Conservation (phyloP, 257 asterid genomes). For the Solanum chmielewskii region DNA sequence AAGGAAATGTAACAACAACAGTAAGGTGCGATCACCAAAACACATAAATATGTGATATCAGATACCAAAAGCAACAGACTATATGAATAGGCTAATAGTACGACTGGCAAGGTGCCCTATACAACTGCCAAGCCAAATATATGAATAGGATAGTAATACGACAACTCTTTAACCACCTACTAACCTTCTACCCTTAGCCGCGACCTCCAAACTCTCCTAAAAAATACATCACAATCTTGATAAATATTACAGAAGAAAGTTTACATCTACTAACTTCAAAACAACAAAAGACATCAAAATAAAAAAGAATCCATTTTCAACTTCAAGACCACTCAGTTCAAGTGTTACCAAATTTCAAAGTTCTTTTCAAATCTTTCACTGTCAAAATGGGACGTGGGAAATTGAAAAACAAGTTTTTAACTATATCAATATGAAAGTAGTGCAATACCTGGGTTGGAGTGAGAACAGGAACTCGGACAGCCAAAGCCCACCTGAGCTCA, state of each 20-base stretch:
- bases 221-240: not conserved
- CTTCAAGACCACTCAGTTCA: not conserved
- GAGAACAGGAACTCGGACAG: constrained; percentile 90
- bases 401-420: not conserved
- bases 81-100: not conserved
- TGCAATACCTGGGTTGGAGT: constrained; percentile 66
- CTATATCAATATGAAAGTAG: not conserved
- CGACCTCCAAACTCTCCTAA: not conserved
- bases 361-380: not conserved
- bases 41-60: not conserved
- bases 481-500: constrained; percentile 96
- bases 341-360: not conserved
- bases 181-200: not conserved
- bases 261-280: not conserved
- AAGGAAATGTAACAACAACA: not conserved
- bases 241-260: not conserved
- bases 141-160: not conserved
- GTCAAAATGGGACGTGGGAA: not conserved
- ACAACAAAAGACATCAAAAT: not conserved
- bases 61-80: not conserved
- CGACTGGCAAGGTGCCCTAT: not conserved
- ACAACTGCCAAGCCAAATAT: not conserved
- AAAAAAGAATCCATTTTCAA: not conserved
- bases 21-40: not conserved
- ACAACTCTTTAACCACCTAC: not conserved